Evolutionary conservation across 176 grass and related monocot species (phyloP).

Genomic region (Carex parvula): DNA sequence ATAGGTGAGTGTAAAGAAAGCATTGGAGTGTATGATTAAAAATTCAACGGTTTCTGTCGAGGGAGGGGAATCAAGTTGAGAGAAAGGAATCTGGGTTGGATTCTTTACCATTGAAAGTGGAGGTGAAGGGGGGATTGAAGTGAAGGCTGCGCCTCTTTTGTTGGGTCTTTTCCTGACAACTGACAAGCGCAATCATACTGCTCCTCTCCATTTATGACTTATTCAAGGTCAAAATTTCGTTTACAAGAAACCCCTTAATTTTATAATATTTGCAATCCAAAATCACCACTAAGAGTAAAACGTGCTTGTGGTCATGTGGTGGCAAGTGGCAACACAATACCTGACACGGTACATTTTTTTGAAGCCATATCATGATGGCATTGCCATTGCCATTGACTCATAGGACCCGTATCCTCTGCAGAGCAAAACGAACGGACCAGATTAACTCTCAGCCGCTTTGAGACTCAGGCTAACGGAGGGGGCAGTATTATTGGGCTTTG

Average conservation of each 20-base stretch:
- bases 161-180: slow-evolving; percentile 52
- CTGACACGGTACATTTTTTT: not conserved
- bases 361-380: not conserved
- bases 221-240: not conserved
- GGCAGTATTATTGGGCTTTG: too few relatives aligned
- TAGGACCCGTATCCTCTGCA: too few relatives aligned
- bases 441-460: too few relatives aligned
- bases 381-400: not conserved
- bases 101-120: slow-evolving; percentile 83
- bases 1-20: not conserved
- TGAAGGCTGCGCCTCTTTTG: slow-evolving; percentile 12
- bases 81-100: slow-evolving; percentile 43
- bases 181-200: slow-evolving; percentile 54
- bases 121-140: slow-evolving; percentile 35
- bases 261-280: not conserved
- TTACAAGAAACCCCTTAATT: not conserved
- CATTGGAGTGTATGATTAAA: not conserved
- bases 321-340: not conserved
- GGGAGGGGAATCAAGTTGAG: slow-evolving; percentile 22
- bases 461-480: too few relatives aligned
- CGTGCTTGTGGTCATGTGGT: not conserved
- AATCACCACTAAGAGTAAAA: not conserved
- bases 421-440: too few relatives aligned
- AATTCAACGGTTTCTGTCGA: slow-evolving; percentile 30
- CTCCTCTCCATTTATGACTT: slow-evolving; percentile 12